Evolutionary conservation across 2,329 filamentous ascomycete genomes (phyloP), one percentile per base, ranked within the genome.

Genomic region (Monilinia aucupariae): DNA sequence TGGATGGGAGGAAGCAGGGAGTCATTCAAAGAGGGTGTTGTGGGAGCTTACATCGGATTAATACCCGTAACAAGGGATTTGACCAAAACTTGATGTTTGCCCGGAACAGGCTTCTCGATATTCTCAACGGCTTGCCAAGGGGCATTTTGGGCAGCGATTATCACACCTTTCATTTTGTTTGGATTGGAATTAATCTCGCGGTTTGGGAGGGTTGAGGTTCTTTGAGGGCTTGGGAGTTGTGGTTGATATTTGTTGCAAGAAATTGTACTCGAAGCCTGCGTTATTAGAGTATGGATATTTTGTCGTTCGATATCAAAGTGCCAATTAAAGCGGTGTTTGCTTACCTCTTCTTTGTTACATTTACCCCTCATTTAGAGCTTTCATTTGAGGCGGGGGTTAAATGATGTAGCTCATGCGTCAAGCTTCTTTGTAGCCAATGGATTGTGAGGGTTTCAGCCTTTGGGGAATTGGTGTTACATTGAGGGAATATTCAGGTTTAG

Each of bases 1-100:
- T 1, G 8, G 12, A 43, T 4, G 15, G 20, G 48, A 13, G 25
- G 20, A 3, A n/a, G 13, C 3, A 3, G 4, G 10, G 6, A 4
- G 27, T 13, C 4, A 12, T 41, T 9, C 4, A 9, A 30, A 27
- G 37, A 55, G 22, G 20, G 20, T 2, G 3, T 9, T 10, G 12
- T 43, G 51, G 41, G 30, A 2, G 70, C 75, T 41, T 73, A 78
- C 76, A 77, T 70, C 0, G 74, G 74, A 61, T 77, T 77, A 45
- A 78, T 70, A 1, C 69, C 74, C 0, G 76, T 70, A 20, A 70
- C 71, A 9, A 77, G 69, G 8, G 71, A 75, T 64, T 75, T 76
- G 5, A 77, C 75, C 2, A 77, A 66, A 3, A 73, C 70, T 53
- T 77, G 75, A 10, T 70, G 70, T 7, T 68, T 66, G 7, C 69